Conservation (phyloP, 2,329 filamentous ascomycete genomes). For the Ustilaginoidea virens region DNA sequence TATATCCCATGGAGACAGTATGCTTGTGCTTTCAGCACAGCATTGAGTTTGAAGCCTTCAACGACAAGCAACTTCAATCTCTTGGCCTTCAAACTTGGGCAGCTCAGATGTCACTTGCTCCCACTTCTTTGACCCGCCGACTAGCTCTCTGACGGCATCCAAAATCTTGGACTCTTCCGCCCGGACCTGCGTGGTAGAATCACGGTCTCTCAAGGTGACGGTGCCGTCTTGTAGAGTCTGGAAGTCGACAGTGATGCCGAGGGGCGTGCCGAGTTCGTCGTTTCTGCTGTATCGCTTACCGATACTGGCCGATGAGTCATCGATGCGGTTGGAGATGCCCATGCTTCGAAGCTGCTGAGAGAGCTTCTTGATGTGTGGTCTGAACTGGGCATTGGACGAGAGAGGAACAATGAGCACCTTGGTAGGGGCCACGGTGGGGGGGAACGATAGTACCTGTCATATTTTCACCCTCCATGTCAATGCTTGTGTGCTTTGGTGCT, state of each 20-base stretch:
- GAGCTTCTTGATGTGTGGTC: constrained; percentile 57
- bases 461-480: constrained; percentile 6
- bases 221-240: constrained; percentile 80
- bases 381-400: constrained; percentile 67
- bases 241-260: constrained; percentile 92
- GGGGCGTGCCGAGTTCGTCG: constrained; percentile 86
- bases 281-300: constrained; percentile 92
- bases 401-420: constrained; percentile 89
- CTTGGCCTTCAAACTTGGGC: constrained; percentile 73
- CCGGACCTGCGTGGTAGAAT: constrained; percentile 82
- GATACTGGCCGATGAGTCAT: constrained; percentile 82
- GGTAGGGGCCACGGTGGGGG: constrained; percentile 65
- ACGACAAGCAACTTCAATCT: constrained; percentile 29
- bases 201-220: constrained; percentile 78
- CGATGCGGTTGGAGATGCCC: constrained; percentile 71
- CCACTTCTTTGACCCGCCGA: constrained; percentile 38
- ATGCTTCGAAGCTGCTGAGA: constrained; percentile 61
- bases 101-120: constrained; percentile 59
- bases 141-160: constrained; percentile 48
- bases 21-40: too few species aligned
- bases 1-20: too few species aligned
- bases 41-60: constrained; percentile 9
- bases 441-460: constrained; percentile 34
- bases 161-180: constrained; percentile 68
- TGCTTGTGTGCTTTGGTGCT: constrained; percentile 4